Percentiles rank a stretch among this genome's conserved stretches.
These are phyloP conservation scores for Leccinum olivaceopallidum DNA, from an alignment of 768 basidiomycete species.

Conservation along the genomic window DNA sequence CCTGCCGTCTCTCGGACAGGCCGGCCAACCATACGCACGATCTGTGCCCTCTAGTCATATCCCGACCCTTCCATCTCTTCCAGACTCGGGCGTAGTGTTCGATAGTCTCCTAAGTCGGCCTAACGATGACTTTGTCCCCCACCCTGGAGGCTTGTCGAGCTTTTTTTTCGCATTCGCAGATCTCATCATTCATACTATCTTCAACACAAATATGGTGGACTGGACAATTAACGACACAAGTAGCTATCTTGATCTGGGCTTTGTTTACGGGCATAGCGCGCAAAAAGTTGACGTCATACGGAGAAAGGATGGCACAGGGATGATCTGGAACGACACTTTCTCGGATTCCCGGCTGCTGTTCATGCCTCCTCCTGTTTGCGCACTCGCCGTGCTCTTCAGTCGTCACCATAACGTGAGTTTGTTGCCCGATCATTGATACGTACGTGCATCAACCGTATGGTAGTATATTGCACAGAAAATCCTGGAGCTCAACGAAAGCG, in stretches of 20 bases:
- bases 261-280: slow-evolving; percentile 64
- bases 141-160: slow-evolving; percentile 70
- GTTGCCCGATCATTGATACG: neutral
- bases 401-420: slow-evolving; percentile 72
- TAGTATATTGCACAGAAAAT: slow-evolving; percentile 73
- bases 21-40: slow-evolving; percentile 66
- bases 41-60: slow-evolving; percentile 53
- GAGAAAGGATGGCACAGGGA: too few relatives aligned
- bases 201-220: slow-evolving; percentile 54
- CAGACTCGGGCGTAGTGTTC: slow-evolving; percentile 68
- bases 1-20: slow-evolving; percentile 55
- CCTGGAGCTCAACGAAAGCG: slow-evolving; percentile 65
- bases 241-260: slow-evolving; percentile 75
- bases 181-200: slow-evolving; percentile 71
- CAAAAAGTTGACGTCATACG: too few relatives aligned
- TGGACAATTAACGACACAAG: slow-evolving; percentile 60
- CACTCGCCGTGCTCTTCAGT: slow-evolving; percentile 64
- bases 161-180: slow-evolving; percentile 81
- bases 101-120: slow-evolving; percentile 59
- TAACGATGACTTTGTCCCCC: slow-evolving; percentile 41
- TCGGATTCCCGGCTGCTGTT: too few relatives aligned
- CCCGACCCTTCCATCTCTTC: slow-evolving; percentile 49
- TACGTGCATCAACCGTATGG: slow-evolving; percentile 5
- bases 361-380: slow-evolving; percentile 43
- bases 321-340: too few relatives aligned